These are phyloP conservation scores for Lasiosphaeria hispida DNA, from an alignment of 495 filamentous ascomycete genomes.

Conservation along the genomic window DNA sequence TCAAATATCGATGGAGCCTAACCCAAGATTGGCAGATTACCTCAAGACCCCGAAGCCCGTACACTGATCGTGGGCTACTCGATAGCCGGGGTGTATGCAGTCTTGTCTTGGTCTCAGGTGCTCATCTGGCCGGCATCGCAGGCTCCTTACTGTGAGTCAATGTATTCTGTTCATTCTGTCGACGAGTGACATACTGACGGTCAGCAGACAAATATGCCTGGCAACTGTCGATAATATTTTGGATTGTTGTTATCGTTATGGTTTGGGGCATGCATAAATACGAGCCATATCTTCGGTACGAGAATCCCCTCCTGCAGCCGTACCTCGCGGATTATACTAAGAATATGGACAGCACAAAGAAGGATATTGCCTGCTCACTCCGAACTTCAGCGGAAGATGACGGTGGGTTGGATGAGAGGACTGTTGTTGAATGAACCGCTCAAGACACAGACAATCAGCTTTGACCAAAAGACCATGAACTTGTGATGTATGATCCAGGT, in stretches of 20 bases:
- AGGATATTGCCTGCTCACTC: no score
- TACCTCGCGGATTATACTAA: no score
- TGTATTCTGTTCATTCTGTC: neutral
- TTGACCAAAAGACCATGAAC: no score
- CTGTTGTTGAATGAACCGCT: no score
- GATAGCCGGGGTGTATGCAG: constrained; percentile 39
- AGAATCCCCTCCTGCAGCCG: no score
- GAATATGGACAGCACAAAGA: no score
- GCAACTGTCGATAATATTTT: constrained; percentile 39
- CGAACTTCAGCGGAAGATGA: no score
- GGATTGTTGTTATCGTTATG: constrained; percentile 30
- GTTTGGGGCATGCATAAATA: constrained; percentile 7
- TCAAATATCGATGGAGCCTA: neutral
- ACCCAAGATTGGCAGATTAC: constrained; percentile 16
- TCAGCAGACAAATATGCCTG: constrained; percentile 36
- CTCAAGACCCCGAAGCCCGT: constrained; percentile 40
- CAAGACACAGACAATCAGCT: no score
- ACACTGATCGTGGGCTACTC: constrained; percentile 40
- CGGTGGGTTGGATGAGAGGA: no score
- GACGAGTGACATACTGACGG: neutral
- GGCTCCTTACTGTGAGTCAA: constrained; percentile 37
- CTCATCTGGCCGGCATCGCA: constrained; percentile 43
- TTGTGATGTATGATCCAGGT: no score
- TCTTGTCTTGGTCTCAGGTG: constrained; percentile 41
- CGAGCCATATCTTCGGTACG: no score